Conservation (phyloP, 768 basidiomycete species). For the Cystobasidium tubakii region DNA sequence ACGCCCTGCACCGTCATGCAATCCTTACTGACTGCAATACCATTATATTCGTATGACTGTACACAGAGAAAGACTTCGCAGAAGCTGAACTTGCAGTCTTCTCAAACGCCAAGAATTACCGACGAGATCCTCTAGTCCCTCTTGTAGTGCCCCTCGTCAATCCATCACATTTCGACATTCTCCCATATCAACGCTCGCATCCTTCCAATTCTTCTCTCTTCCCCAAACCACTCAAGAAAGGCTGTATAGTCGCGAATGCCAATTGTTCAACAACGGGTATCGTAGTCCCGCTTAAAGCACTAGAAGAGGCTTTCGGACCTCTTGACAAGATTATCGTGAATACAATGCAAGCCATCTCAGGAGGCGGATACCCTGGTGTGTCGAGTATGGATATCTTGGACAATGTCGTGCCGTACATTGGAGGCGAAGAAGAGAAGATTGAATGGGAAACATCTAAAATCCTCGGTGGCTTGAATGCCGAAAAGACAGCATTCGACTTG, state of each 20-base stretch:
- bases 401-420: conserved; percentile 90
- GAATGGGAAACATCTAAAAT: conserved; percentile 99
- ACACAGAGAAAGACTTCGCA: conserved; percentile 73
- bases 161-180: conserved; percentile 71
- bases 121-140: conserved; percentile 84
- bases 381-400: conserved; percentile 83
- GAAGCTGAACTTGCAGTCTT: conserved; percentile 83
- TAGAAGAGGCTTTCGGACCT: conserved; percentile 89
- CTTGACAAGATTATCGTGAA: conserved; percentile 84
- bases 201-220: conserved; percentile 47
- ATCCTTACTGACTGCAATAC: background rate
- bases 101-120: conserved; percentile 94
- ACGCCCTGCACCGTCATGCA: too few species aligned
- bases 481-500: conserved; percentile 69
- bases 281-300: conserved; percentile 81
- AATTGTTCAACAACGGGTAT: conserved; percentile 95
- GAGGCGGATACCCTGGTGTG: conserved; percentile 95
- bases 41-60: background rate
- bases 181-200: conserved; percentile 65
- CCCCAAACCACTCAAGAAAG: conserved; percentile 60
- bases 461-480: conserved; percentile 68
- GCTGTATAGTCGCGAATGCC: conserved; percentile 96
- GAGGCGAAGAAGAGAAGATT: conserved; percentile 88
- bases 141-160: conserved; percentile 96
- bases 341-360: conserved; percentile 96